phyloP scores from a whole-genome alignment of 306 rosid genomes.

The Pyrus betulifolia region DNA sequence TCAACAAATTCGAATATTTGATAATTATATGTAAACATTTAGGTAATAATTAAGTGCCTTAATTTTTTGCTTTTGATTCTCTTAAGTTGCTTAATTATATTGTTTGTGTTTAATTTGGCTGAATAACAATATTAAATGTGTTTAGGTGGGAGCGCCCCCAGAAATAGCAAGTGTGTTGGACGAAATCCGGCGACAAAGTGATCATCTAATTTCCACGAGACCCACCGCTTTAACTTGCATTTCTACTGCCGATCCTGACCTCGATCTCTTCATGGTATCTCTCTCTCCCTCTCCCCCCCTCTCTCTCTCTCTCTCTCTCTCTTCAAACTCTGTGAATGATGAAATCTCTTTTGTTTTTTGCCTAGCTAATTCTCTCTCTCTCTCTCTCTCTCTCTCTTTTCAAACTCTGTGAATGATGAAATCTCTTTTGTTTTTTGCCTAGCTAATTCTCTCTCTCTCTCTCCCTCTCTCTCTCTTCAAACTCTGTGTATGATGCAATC shows the following conservation, averaged over 20 bases:
- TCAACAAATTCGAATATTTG: not conserved
- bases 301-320: not conserved
- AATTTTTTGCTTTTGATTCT: not conserved
- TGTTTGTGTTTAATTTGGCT: not conserved
- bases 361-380: not conserved
- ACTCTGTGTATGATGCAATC: too few relatives aligned
- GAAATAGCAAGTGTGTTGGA: constrained; percentile 43
- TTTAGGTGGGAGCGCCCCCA: constrained; percentile 68
- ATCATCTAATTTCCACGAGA: constrained; percentile 12
- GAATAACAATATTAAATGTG: not conserved
- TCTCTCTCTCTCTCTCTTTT: not conserved
- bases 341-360: not conserved
- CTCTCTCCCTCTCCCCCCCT: not conserved
- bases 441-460: too few relatives aligned
- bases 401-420: not conserved
- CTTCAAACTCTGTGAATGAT: not conserved
- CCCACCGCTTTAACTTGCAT: constrained; percentile 19
- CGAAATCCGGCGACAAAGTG: constrained; percentile 31
- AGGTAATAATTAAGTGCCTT: not conserved
- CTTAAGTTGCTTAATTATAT: not conserved
- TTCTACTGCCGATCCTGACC: constrained; percentile 59
- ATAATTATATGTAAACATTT: too few relatives aligned
- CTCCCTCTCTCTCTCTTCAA: too few relatives aligned
- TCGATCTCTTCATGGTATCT: constrained; percentile 70
- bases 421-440: not conserved